A percentile compares a stretch with the other conserved stretches of the same genome.
These are phyloP conservation scores for Erigeron canadensis DNA, from an alignment of 129 eudicot genomes.

Conservation along the genomic window DNA sequence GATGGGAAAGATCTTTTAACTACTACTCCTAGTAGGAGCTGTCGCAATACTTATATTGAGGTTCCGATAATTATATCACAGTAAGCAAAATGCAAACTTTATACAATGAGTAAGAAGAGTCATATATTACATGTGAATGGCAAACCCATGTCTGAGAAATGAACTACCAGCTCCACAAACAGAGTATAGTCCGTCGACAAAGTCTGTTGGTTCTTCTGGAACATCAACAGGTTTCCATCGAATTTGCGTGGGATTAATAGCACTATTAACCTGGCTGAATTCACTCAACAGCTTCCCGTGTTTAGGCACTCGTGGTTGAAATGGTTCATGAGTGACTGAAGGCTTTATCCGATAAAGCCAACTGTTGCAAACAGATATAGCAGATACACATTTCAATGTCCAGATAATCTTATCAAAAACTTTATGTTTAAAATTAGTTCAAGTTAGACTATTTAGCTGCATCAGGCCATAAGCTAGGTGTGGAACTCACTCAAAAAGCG, in stretches of 20 bases:
- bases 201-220: conserved; percentile 66
- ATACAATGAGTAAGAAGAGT: conserved; percentile 12
- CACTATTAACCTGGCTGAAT: conserved; percentile 68
- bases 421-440: too few species aligned
- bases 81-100: background rate
- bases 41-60: too few species aligned
- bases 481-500: too few species aligned
- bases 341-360: conserved; percentile 73
- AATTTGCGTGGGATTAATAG: conserved; percentile 82
- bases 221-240: conserved; percentile 84
- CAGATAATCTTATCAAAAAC: too few species aligned
- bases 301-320: conserved; percentile 59
- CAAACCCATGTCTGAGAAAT: conserved; percentile 87
- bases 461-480: too few species aligned
- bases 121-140: conserved; percentile 82
- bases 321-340: conserved; percentile 97
- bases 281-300: conserved; percentile 83
- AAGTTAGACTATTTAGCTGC: too few species aligned
- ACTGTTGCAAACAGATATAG: conserved; percentile 41
- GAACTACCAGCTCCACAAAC: conserved; percentile 99
- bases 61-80: background rate
- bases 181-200: conserved; percentile 74
- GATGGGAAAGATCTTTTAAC: background rate
- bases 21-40: too few species aligned
- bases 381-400: conserved; percentile 5